These are phyloP conservation scores for Viola odorata DNA, from an alignment of 345 rosid genomes.

Conservation along the genomic window DNA sequence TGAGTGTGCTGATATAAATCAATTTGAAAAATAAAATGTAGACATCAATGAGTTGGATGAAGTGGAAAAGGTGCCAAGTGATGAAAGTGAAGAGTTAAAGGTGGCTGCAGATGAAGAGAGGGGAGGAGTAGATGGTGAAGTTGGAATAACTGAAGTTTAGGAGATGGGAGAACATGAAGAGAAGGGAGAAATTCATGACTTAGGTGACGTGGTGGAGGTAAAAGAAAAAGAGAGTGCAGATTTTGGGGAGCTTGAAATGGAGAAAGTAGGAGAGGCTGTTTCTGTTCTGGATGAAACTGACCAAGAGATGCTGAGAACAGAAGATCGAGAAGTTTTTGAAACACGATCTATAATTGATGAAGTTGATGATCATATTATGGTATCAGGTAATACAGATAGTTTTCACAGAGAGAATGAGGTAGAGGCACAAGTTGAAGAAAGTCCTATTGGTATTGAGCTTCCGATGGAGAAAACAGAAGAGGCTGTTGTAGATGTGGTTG, in stretches of 20 bases:
- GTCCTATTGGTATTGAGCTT: too few relatives aligned
- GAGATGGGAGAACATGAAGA: slow-evolving; percentile 8
- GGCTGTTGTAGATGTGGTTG: too few relatives aligned
- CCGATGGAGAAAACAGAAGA: too few relatives aligned
- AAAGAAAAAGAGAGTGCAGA: slow-evolving; percentile 4
- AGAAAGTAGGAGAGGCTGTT: neutral
- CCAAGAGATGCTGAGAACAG: slow-evolving; percentile 5
- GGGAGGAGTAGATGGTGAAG: slow-evolving; percentile 3
- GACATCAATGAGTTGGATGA: slow-evolving; percentile 1
- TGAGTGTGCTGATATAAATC: slow-evolving; percentile 1
- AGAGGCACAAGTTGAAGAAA: too few relatives aligned
- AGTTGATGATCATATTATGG: neutral
- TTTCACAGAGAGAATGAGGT: neutral
- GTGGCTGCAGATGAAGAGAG: neutral
- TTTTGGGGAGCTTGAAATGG: slow-evolving; percentile 1
- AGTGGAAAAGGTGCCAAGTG: neutral
- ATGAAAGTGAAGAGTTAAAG: neutral
- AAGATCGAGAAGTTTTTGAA: slow-evolving; percentile 9
- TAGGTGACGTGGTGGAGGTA: slow-evolving; percentile 1
- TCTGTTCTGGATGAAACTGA: slow-evolving; percentile 8
- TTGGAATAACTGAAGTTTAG: neutral
- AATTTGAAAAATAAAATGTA: slow-evolving; percentile 2
- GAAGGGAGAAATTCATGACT: slow-evolving; percentile 4
- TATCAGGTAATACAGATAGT: slow-evolving; percentile 1
- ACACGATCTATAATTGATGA: slow-evolving; percentile 1